A percentile compares a stretch with the other conserved stretches of the same genome.
Evolutionary conservation across 345 rosid species (phyloP).

Genomic region (Syzygium aromaticum): DNA sequence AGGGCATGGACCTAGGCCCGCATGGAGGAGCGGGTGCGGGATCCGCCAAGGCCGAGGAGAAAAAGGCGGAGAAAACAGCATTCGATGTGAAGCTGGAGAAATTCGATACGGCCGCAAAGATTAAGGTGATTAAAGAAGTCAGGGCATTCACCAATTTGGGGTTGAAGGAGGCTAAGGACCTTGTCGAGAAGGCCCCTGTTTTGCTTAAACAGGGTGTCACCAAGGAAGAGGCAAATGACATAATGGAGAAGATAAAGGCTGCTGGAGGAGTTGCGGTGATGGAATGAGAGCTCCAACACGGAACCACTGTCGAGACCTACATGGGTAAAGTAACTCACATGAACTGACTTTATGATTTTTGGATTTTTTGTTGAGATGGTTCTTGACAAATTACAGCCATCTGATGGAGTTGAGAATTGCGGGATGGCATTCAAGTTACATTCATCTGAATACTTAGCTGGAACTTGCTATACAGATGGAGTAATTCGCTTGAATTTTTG

Average conservation of each 20-base stretch:
- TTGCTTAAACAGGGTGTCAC: constrained; percentile 34
- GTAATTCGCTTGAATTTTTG: not conserved
- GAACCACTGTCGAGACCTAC: not conserved
- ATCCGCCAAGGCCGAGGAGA: constrained; percentile 20
- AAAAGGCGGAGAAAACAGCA: constrained; percentile 15
- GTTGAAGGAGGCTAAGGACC: constrained; percentile 37
- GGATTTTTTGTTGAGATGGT: not conserved
- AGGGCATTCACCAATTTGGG: constrained; percentile 25
- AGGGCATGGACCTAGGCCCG: constrained; percentile 15
- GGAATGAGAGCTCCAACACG: constrained; percentile 15
- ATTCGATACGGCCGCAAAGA: constrained; percentile 26
- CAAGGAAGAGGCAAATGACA: constrained; percentile 29
- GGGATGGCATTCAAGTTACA: not conserved
- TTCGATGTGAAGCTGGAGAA: constrained; percentile 36
- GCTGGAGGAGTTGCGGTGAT: constrained; percentile 38
- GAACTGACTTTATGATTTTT: too few species aligned
- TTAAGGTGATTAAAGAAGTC: constrained; percentile 37
- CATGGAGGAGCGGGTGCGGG: constrained; percentile 14
- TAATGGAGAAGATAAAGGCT: constrained; percentile 33
- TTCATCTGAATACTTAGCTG: not conserved
- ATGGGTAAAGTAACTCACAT: not conserved
- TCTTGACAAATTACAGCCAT: not conserved
- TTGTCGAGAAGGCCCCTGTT: constrained; percentile 29
- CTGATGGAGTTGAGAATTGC: not conserved
- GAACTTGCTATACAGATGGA: not conserved